Evolutionary conservation across 805 yeast genomes (phyloP).

Genomic region (Wickerhamomyces bisporus): DNA sequence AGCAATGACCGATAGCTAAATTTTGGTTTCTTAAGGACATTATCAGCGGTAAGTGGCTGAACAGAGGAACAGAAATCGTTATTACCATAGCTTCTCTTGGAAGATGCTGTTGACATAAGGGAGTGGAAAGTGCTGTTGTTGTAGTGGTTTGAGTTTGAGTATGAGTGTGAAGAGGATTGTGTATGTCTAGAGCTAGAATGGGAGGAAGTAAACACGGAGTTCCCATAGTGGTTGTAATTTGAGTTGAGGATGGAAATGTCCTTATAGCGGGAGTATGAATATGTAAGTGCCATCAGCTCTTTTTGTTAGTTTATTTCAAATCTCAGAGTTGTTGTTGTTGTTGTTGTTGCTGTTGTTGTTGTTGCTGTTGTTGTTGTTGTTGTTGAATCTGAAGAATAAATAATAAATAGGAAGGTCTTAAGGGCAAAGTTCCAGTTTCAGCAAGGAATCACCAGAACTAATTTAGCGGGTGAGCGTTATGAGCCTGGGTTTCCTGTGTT

Average conservation of each 20-base stretch:
- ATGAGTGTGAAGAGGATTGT: not conserved
- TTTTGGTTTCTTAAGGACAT: conserved; percentile 8
- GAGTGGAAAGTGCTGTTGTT: conserved; percentile 1
- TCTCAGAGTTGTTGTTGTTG: too few species aligned
- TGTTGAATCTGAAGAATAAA: too few species aligned
- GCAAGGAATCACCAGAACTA: too few species aligned
- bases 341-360: too few species aligned
- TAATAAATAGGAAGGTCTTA: too few species aligned
- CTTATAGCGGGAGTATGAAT: not conserved
- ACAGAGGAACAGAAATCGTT: not conserved
- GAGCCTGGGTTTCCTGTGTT: too few species aligned
- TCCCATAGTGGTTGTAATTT: conserved; percentile 34
- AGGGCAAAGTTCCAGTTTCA: too few species aligned
- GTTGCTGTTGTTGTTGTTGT: too few species aligned
- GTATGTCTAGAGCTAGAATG: not conserved
- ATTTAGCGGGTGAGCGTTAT: too few species aligned
- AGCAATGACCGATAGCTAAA: conserved; percentile 18
- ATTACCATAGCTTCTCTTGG: not conserved
- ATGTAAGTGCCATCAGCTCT: not conserved
- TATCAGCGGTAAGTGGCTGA: not conserved
- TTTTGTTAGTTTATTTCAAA: too few species aligned
- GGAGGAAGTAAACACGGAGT: conserved; percentile 23
- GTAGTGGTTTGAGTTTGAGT: not conserved
- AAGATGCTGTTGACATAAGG: not conserved
- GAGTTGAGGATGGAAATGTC: conserved; percentile 30